These are phyloP conservation scores for Coccinonectria pachysandricola DNA, from an alignment of 2,329 filamentous ascomycete species.

Conservation along the genomic window DNA sequence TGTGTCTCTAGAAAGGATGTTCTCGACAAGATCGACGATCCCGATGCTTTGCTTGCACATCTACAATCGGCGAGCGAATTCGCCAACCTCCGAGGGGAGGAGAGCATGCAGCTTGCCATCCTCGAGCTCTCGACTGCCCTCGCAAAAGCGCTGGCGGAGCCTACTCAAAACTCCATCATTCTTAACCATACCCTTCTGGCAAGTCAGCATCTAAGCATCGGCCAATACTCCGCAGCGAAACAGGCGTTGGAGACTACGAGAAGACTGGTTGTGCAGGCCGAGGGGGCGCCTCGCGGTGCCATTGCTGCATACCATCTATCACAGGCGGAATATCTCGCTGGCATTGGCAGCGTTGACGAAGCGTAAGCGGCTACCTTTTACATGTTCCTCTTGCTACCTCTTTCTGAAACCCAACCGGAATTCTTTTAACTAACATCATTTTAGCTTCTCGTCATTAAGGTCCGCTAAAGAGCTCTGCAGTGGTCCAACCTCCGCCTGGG, in stretches of 20 bases:
- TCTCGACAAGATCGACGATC: constrained; percentile 36
- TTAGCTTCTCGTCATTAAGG: constrained; percentile 22
- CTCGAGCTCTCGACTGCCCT: constrained; percentile 36
- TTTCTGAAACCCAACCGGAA: constrained; percentile 1
- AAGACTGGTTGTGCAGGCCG: constrained; percentile 30
- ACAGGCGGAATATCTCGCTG: constrained; percentile 64
- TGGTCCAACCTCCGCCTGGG: constrained; percentile 22
- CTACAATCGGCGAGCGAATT: constrained; percentile 42
- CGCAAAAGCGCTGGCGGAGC: constrained; percentile 25
- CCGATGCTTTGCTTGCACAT: constrained; percentile 37
- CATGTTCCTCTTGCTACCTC: too few species aligned
- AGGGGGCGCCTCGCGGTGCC: constrained; percentile 28
- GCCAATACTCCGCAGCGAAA: constrained; percentile 39
- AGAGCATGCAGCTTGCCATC: constrained; percentile 33
- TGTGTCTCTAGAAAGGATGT: constrained; percentile 32
- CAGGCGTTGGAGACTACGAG: constrained; percentile 48
- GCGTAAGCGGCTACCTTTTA: too few species aligned
- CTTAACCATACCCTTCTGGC: constrained; percentile 38
- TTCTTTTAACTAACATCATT: constrained; percentile 4
- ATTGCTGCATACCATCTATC: constrained; percentile 53
- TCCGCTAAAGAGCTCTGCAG: constrained; percentile 30
- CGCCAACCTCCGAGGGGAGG: constrained; percentile 39
- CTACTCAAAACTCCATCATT: constrained; percentile 30
- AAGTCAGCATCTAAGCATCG: constrained; percentile 43
- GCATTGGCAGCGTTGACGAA: constrained; percentile 54